A percentile compares a stretch with the other conserved stretches of the same genome.
Conservation (phyloP, 176 grass and related monocot species). For the Cocos nucifera region DNA sequence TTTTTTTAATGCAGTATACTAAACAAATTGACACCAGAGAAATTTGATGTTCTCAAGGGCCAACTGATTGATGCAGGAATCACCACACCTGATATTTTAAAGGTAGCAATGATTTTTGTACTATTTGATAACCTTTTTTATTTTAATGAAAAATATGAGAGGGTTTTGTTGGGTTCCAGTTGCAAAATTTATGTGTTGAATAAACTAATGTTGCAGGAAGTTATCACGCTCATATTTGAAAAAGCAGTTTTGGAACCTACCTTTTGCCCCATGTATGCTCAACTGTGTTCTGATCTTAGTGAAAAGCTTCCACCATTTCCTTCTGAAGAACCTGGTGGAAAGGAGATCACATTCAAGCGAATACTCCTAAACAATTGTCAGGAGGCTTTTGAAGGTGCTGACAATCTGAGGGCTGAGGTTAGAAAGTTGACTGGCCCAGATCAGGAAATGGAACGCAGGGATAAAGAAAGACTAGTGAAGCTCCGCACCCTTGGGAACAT, state of each 20-base stretch:
- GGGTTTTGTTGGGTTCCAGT: no score
- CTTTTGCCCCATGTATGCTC: constrained; percentile 87
- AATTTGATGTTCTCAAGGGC: constrained; percentile 1
- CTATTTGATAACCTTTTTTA: no score
- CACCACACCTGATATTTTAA: not conserved
- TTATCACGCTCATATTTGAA: constrained; percentile 84
- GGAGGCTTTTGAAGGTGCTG: constrained; percentile 74
- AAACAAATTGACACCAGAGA: constrained; percentile 5
- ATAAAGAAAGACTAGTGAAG: constrained; percentile 63
- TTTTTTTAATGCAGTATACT: not conserved
- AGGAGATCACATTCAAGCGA: constrained; percentile 77
- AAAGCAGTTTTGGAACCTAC: constrained; percentile 88
- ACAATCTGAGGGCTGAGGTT: constrained; percentile 46
- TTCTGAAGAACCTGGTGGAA: constrained; percentile 54
- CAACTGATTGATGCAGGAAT: constrained; percentile 4
- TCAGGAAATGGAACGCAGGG: constrained; percentile 61
- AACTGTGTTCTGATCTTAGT: constrained; percentile 79
- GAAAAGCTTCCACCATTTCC: constrained; percentile 49
- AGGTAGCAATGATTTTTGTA: constrained; percentile 4
- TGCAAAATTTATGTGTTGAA: constrained; percentile 1
- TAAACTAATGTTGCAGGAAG: constrained; percentile 35
- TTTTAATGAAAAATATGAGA: no score
- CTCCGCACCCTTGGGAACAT: constrained; percentile 82
- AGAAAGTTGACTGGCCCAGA: constrained; percentile 58
- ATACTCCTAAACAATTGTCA: constrained; percentile 79